phyloP scores from a whole-genome alignment of 1,284 basidiomycete species.

The Cutaneotrichosporon sp. region DNA sequence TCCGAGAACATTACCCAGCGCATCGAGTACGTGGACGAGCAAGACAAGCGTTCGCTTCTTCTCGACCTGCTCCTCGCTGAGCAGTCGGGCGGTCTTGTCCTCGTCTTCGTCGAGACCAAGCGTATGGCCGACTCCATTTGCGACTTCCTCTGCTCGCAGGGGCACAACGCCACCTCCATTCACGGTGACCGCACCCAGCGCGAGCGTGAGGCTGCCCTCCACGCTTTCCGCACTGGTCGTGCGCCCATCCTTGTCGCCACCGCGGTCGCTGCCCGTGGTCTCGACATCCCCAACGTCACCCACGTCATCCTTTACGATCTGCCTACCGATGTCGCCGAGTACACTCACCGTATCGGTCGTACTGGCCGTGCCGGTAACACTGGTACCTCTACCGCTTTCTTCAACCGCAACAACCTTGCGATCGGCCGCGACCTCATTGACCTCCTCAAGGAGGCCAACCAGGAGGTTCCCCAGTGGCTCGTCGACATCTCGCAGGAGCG shows the following conservation, averaged over 20 bases:
- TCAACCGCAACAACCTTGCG: slow-evolving; percentile 86
- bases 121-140: slow-evolving; percentile 98
- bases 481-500: slow-evolving; percentile 79
- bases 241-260: slow-evolving; percentile 97
- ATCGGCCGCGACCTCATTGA: slow-evolving; percentile 89
- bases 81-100: slow-evolving; percentile 68
- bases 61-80: slow-evolving; percentile 89
- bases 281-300: slow-evolving; percentile 99
- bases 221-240: slow-evolving; percentile 90
- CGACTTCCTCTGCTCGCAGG: slow-evolving; percentile 84
- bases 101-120: slow-evolving; percentile 99
- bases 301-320: slow-evolving; percentile 95
- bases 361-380: slow-evolving; percentile 98
- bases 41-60: slow-evolving; percentile 93
- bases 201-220: slow-evolving; percentile 91
- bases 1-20: slow-evolving; percentile 99
- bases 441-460: slow-evolving; percentile 92
- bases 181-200: slow-evolving; percentile 97
- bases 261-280: slow-evolving; percentile 95
- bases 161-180: slow-evolving; percentile 89
- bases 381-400: slow-evolving; percentile 91
- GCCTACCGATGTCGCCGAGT: slow-evolving; percentile 98
- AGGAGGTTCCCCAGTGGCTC: slow-evolving; percentile 90
- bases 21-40: slow-evolving; percentile 97
- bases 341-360: slow-evolving; percentile 97